Conservation (phyloP, 2,329 filamentous ascomycete species). For the Claviceps africana region DNA sequence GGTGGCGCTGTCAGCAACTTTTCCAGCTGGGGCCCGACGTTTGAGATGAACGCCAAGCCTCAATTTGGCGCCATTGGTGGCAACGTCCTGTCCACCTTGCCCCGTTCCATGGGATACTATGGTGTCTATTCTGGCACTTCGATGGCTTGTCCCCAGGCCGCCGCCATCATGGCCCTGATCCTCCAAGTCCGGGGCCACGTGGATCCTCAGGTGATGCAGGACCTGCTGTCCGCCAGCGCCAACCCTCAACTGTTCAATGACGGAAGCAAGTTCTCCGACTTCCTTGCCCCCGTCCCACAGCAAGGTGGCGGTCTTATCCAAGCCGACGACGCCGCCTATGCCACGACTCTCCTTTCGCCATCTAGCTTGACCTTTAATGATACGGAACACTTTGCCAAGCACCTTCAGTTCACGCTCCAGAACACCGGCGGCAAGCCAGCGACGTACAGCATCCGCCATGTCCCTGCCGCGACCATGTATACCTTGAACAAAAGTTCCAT, state of each 20-base stretch:
- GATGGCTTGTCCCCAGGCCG: slow-evolving; percentile 44
- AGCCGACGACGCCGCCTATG: slow-evolving; percentile 43
- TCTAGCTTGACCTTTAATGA: slow-evolving; percentile 52
- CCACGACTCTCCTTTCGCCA: slow-evolving; percentile 36
- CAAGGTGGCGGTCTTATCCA: slow-evolving; percentile 48
- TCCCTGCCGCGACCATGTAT: slow-evolving; percentile 39
- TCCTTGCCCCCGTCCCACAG: slow-evolving; percentile 42
- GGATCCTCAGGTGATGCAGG: slow-evolving; percentile 35
- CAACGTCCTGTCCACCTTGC: slow-evolving; percentile 44
- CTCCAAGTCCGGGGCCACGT: slow-evolving; percentile 36
- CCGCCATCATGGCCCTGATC: slow-evolving; percentile 40
- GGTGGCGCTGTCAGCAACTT: slow-evolving; percentile 39
- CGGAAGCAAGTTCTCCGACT: slow-evolving; percentile 19
- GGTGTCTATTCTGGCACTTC: slow-evolving; percentile 42
- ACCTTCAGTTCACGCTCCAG: slow-evolving; percentile 37
- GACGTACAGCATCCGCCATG: slow-evolving; percentile 37
- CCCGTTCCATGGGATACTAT: slow-evolving; percentile 30
- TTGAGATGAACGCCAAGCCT: slow-evolving; percentile 42
- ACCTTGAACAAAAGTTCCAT: slow-evolving; percentile 24
- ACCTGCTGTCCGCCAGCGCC: slow-evolving; percentile 34
- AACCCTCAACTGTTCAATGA: slow-evolving; percentile 36
- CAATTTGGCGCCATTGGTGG: slow-evolving; percentile 42
- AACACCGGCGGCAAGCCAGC: slow-evolving; percentile 36
- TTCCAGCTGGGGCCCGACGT: slow-evolving; percentile 48
- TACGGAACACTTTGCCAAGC: slow-evolving; percentile 38